These are phyloP conservation scores for Bolboschoenus planiculmis DNA, from an alignment of 176 grass and related monocot genomes.

Conservation along the genomic window DNA sequence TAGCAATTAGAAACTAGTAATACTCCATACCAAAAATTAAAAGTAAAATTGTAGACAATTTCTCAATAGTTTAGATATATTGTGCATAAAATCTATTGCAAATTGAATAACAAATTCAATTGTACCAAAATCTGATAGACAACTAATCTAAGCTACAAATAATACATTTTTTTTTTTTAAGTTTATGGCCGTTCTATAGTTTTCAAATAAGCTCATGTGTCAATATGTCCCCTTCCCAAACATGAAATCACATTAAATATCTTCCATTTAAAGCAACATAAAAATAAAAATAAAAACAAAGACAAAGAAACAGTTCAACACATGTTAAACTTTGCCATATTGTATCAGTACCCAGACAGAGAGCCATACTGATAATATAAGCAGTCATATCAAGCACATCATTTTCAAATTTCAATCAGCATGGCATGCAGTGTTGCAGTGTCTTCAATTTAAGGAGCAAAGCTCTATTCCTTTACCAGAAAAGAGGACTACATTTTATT, in stretches of 20 bases:
- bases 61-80: background rate
- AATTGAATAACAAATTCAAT: background rate
- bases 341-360: too few species aligned
- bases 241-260: background rate
- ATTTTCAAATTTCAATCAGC: slow-evolving; percentile 5
- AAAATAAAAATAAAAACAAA: background rate
- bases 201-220: background rate
- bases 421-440: background rate
- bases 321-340: background rate
- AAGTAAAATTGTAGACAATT: background rate
- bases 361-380: background rate
- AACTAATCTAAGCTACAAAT: background rate
- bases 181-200: background rate
- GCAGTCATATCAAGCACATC: background rate
- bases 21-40: too few species aligned
- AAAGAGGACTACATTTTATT: background rate
- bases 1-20: too few species aligned
- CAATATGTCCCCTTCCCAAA: background rate
- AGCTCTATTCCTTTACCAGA: background rate
- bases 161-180: background rate
- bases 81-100: background rate
- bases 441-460: background rate
- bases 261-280: background rate
- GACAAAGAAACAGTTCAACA: background rate
- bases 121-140: background rate